Conservation (phyloP, 805 yeast species). For the Peterozyma toletana region DNA sequence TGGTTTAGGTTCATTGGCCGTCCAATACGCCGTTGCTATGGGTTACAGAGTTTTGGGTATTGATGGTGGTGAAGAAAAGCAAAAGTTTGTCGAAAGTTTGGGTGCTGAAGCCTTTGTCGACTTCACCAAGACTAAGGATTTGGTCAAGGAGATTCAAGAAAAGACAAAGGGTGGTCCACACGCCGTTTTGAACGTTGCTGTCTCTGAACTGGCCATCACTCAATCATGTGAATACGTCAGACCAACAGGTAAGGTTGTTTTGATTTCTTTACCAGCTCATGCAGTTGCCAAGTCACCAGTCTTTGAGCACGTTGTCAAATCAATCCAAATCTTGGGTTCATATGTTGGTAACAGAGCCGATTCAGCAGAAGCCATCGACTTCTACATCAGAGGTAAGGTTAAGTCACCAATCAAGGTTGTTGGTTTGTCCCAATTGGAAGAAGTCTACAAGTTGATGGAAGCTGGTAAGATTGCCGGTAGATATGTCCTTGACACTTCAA, state of each 20-base stretch:
- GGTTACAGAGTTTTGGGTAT: slow-evolving; percentile 41
- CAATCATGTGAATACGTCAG: slow-evolving; percentile 34
- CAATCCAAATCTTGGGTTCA: slow-evolving; percentile 48
- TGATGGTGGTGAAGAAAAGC: slow-evolving; percentile 42
- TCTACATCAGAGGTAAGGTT: slow-evolving; percentile 44
- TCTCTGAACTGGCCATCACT: slow-evolving; percentile 39
- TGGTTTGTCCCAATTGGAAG: slow-evolving; percentile 42
- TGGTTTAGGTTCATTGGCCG: slow-evolving; percentile 43
- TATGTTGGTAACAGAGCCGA: slow-evolving; percentile 59
- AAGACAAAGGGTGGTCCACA: slow-evolving; percentile 46
- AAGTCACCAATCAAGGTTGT: slow-evolving; percentile 49
- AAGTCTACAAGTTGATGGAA: slow-evolving; percentile 47
- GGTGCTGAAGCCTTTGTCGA: slow-evolving; percentile 44
- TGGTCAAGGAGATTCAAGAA: slow-evolving; percentile 30
- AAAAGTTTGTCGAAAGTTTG: slow-evolving; percentile 27
- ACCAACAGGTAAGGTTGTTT: slow-evolving; percentile 51
- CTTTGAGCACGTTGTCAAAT: slow-evolving; percentile 47
- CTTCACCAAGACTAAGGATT: slow-evolving; percentile 31
- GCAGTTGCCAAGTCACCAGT: slow-evolving; percentile 47
- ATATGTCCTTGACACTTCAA: slow-evolving; percentile 52
- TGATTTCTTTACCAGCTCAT: slow-evolving; percentile 58
- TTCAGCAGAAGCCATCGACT: slow-evolving; percentile 50
- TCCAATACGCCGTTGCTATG: slow-evolving; percentile 44
- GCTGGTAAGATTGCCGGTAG: slow-evolving; percentile 58
- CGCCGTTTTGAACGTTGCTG: slow-evolving; percentile 46